phyloP scores from a whole-genome alignment of 2,329 filamentous ascomycete species.

The Lachnellula hyalina region DNA sequence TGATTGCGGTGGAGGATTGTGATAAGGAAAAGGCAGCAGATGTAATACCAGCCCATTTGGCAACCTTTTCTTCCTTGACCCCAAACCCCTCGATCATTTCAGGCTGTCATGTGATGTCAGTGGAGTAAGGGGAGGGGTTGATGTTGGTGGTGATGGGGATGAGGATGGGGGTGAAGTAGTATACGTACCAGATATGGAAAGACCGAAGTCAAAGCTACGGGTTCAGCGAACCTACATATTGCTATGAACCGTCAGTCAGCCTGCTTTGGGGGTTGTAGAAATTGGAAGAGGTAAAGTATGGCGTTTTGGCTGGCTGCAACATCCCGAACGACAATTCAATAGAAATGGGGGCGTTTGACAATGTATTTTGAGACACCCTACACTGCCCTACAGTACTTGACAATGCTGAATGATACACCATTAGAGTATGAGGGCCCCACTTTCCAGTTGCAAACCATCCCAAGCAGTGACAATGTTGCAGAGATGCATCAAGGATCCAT shows the following conservation, averaged over 20 bases:
- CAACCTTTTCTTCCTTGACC: conserved; percentile 64
- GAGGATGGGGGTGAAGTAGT: not conserved
- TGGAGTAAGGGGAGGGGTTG: too few species aligned
- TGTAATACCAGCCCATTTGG: conserved; percentile 74
- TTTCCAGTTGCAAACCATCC: too few species aligned
- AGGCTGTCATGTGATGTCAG: conserved; percentile 46
- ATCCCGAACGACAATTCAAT: too few species aligned
- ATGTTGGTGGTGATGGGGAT: conserved; percentile 13
- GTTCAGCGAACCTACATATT: conserved; percentile 74
- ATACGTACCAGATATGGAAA: conserved; percentile 38
- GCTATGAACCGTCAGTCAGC: conserved; percentile 40
- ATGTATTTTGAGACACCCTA: conserved; percentile 3
- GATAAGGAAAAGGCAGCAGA: conserved; percentile 67
- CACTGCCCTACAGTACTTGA: not conserved
- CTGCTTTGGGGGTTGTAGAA: conserved; percentile 30
- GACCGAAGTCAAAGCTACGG: conserved; percentile 56
- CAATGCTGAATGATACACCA: not conserved
- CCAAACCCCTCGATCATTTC: conserved; percentile 82
- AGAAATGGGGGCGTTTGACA: too few species aligned
- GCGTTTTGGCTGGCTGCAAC: too few species aligned
- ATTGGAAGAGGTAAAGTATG: too few species aligned
- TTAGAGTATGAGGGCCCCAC: too few species aligned
- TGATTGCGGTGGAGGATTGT: conserved; percentile 66
- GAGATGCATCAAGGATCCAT: too few species aligned
- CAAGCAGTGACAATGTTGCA: too few species aligned